These are phyloP conservation scores for Psilocybe cyanescens DNA, from an alignment of 768 basidiomycete species.

Conservation along the genomic window DNA sequence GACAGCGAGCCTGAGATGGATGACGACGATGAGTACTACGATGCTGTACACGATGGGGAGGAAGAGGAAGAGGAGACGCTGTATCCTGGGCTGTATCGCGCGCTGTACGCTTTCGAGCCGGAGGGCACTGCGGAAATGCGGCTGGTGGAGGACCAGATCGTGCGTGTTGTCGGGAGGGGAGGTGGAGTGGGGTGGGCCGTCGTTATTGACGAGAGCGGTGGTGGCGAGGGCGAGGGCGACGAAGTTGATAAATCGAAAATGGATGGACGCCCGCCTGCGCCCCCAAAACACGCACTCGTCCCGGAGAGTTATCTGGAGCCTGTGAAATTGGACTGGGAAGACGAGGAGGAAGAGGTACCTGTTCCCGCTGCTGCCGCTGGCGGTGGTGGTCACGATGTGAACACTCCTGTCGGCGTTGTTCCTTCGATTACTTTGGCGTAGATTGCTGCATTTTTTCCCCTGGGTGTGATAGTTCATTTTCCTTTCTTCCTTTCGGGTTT, in stretches of 20 bases:
- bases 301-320: slow-evolving; percentile 79
- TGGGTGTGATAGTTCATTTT: background rate
- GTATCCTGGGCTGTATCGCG: slow-evolving; percentile 74
- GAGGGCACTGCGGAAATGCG: slow-evolving; percentile 86
- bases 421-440: background rate
- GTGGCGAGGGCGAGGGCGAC: slow-evolving; percentile 9
- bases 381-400: background rate
- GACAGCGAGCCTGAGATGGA: slow-evolving; percentile 22
- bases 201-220: slow-evolving; percentile 44
- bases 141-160: slow-evolving; percentile 75
- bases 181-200: slow-evolving; percentile 86
- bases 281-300: slow-evolving; percentile 64
- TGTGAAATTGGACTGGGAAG: slow-evolving; percentile 47
- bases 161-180: slow-evolving; percentile 73
- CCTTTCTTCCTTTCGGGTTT: background rate
- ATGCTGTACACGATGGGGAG: slow-evolving; percentile 22
- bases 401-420: background rate
- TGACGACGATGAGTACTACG: slow-evolving; percentile 29
- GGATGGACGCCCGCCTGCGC: slow-evolving; percentile 11
- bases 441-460: background rate
- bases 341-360: slow-evolving; percentile 4
- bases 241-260: slow-evolving; percentile 19
- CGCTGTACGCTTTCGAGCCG: slow-evolving; percentile 77
- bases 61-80: slow-evolving; percentile 49
- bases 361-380: slow-evolving; percentile 1